Evolutionary conservation across 2,329 filamentous ascomycete genomes (phyloP).

Genomic region (Pezicula carpinea): DNA sequence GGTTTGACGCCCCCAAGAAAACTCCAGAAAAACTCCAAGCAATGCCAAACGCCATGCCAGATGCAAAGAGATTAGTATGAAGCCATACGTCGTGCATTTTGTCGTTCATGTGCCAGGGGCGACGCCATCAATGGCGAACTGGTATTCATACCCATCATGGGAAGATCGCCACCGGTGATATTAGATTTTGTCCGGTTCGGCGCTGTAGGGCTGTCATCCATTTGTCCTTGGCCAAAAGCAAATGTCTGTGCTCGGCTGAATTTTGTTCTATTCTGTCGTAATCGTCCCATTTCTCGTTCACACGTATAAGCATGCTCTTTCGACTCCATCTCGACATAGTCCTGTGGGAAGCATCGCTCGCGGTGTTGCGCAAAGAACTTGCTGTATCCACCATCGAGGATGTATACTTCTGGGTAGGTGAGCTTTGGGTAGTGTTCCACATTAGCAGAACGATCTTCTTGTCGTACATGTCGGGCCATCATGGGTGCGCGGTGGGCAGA

Average conservation of each 20-base stretch:
- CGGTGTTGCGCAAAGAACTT: constrained; percentile 80
- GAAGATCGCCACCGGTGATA: constrained; percentile 18
- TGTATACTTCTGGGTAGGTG: constrained; percentile 96
- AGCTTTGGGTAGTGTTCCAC: constrained; percentile 80
- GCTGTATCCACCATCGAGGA: constrained; percentile 94
- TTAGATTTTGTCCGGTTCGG: constrained; percentile 22
- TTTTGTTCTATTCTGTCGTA: constrained; percentile 80
- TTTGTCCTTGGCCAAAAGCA: constrained; percentile 73
- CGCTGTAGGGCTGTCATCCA: constrained; percentile 56
- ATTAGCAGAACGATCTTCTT: constrained; percentile 82
- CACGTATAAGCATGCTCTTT: constrained; percentile 89
- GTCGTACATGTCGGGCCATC: constrained; percentile 91
- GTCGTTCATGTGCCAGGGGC: constrained; percentile 45
- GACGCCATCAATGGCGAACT: constrained; percentile 40
- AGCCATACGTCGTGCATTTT: constrained; percentile 55
- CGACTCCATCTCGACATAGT: constrained; percentile 94
- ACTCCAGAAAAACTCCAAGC: constrained; percentile 17
- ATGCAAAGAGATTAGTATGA: constrained; percentile 48
- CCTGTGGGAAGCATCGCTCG: constrained; percentile 81
- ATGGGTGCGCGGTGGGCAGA: constrained; percentile 93
- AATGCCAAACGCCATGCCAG: constrained; percentile 19
- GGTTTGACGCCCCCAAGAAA: constrained; percentile 4
- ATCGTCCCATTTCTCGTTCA: constrained; percentile 88
- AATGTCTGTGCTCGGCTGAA: constrained; percentile 87
- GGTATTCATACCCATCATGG: constrained; percentile 34